Percentiles rank a stretch among this genome's conserved stretches.
These are phyloP conservation scores for Fusarium veterinarium DNA, from an alignment of 2,329 filamentous ascomycete species.

Conservation along the genomic window DNA sequence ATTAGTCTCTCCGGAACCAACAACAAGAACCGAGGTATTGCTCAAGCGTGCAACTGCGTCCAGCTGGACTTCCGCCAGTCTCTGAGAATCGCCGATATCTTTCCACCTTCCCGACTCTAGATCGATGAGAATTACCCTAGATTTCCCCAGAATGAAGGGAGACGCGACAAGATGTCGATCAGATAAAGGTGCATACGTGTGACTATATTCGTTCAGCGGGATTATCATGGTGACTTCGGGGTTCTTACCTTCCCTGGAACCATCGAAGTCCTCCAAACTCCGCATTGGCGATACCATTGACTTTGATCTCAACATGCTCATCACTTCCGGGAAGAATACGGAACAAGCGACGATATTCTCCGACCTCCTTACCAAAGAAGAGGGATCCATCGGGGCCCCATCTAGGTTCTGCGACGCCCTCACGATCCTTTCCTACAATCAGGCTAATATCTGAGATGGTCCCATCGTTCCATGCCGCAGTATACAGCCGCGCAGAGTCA, in stretches of 20 bases:
- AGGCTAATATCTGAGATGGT: slow-evolving; percentile 47
- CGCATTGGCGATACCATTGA: slow-evolving; percentile 55
- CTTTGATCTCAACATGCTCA: slow-evolving; percentile 45
- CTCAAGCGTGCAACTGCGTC: slow-evolving; percentile 52
- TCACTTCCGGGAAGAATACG: slow-evolving; percentile 47
- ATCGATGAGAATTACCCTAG: slow-evolving; percentile 54
- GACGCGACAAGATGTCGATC: slow-evolving; percentile 50
- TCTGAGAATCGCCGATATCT: slow-evolving; percentile 45
- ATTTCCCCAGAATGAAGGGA: slow-evolving; percentile 48
- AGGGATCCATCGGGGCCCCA: slow-evolving; percentile 62
- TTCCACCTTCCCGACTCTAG: slow-evolving; percentile 47
- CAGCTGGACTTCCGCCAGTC: slow-evolving; percentile 48
- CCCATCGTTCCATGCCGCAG: slow-evolving; percentile 55
- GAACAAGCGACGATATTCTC: slow-evolving; percentile 61
- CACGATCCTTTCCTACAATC: slow-evolving; percentile 56
- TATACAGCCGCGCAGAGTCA: slow-evolving; percentile 57
- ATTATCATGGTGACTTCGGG: fast-evolving
- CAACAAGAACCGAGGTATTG: slow-evolving; percentile 51
- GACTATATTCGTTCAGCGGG: slow-evolving; percentile 42
- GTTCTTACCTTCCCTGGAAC: slow-evolving; percentile 48
- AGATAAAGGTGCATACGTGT: slow-evolving; percentile 55
- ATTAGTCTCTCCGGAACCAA: slow-evolving; percentile 50
- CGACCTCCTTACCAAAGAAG: slow-evolving; percentile 60
- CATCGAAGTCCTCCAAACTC: slow-evolving; percentile 53
- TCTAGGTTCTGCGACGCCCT: slow-evolving; percentile 61